Base-by-base conservation (phyloP, 208 protist species). In the Vickermania ingenoplastis region DNA sequence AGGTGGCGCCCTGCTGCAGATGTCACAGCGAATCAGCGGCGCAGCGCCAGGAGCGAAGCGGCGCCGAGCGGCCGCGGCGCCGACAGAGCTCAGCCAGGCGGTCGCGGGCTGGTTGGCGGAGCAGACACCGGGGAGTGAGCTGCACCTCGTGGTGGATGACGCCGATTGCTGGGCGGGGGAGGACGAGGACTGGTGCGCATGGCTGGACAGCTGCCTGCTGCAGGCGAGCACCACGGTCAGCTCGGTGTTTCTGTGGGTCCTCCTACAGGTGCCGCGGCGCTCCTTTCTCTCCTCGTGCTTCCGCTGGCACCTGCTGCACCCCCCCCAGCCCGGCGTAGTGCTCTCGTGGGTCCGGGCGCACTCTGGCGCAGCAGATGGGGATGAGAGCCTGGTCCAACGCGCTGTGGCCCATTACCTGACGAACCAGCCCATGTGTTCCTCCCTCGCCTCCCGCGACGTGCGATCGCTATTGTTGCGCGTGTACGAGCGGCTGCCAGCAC, bases 61-160 rank as follows among this genome's bases (percentile, higher is more conserved):
- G 5, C 41, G 75, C 26, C 70, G 69, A 29, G 67, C 69, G 31
- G 79, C 83, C 25, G 80, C 71, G 49, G 73, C 74, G 0, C 53
- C 77, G 3, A 53, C 83, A 7, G 77, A 85, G 27, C 87, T 92
- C 48, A 73, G 81, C 2, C 65, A 45, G 3, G 53, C 71, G 7
- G 74, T 92, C 14, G 51, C 57, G 23, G 69, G 81, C 53, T 89
- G 81, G 81, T 55, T 80, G 13, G 68, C 67, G 17, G 30, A 52
- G 2, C 78, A 79, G 24, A 53, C 69, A 4, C 60, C 70, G 23
- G 72, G 74, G 1, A 83, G 83, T 25, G 83, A 88, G 63, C 66
- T 94, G 23, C 88, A 94, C 68, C 72, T 91, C 24, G 83, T 91
- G 23, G 26, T 94, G 7, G 88, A 94, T 66, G 88, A 94, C 64